phyloP scores from a whole-genome alignment of 345 rosid genomes.

The Eucalyptus regnans region DNA sequence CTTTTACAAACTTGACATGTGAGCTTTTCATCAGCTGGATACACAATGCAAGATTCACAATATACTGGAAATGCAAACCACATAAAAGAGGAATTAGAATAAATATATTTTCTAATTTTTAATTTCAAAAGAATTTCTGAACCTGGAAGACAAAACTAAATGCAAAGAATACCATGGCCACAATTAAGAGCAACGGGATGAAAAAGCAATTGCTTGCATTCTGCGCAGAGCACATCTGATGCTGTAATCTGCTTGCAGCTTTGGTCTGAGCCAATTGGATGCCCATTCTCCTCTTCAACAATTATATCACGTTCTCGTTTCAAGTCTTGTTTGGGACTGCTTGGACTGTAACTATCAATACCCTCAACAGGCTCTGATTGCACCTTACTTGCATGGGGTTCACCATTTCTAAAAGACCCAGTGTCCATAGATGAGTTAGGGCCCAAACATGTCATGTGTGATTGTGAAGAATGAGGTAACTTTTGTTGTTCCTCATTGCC shows the following conservation, averaged over 20 bases:
- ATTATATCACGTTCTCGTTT: not conserved
- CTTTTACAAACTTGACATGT: conserved; percentile 57
- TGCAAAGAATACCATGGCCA: conserved; percentile 60
- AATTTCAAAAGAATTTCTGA: not conserved
- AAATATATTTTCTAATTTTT: not conserved
- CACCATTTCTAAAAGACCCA: conserved; percentile 5
- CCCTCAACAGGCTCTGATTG: not conserved
- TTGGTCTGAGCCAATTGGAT: not conserved
- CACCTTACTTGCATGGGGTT: conserved; percentile 1
- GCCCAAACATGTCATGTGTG: not conserved
- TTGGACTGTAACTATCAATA: not conserved
- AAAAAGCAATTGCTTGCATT: conserved; percentile 56
- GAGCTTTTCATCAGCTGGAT: conserved; percentile 21
- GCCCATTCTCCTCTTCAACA: not conserved
- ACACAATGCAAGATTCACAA: conserved; percentile 51
- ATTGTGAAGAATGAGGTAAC: not conserved
- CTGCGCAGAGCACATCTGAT: conserved; percentile 44
- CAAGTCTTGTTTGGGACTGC: not conserved
- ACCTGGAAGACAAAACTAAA: not conserved
- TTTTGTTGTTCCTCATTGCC: not conserved
- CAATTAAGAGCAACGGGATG: conserved; percentile 67
- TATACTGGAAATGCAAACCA: conserved; percentile 29
- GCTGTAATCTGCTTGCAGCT: conserved; percentile 16
- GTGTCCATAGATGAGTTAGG: not conserved
- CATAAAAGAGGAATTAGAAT: not conserved